These are phyloP conservation scores for Coffea eugenioides DNA, from an alignment of 257 asterid genomes.

Conservation along the genomic window DNA sequence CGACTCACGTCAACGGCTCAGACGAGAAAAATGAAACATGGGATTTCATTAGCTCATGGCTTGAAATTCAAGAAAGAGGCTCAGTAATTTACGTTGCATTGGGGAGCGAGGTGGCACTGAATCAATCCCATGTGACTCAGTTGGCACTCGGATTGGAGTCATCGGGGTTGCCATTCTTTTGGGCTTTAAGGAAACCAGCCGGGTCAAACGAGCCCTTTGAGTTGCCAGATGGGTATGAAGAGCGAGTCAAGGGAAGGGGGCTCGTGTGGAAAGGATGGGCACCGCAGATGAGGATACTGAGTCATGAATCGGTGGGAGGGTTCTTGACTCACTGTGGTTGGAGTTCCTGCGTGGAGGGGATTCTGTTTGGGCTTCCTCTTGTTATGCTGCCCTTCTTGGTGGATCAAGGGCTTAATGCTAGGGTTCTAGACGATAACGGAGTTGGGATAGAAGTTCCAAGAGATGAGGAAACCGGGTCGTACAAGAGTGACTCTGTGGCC, in stretches of 20 bases:
- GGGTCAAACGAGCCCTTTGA: background rate
- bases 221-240: conserved; percentile 17
- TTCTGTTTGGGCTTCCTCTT: background rate
- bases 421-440: conserved; percentile 12
- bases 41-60: background rate
- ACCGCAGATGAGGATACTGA: conserved; percentile 14
- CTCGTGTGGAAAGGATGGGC: conserved; percentile 19
- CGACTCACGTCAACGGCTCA: too few relatives aligned
- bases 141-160: conserved; percentile 13
- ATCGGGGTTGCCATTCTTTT: conserved; percentile 11
- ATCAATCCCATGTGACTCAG: background rate
- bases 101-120: conserved; percentile 9
- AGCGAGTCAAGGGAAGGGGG: conserved; percentile 18
- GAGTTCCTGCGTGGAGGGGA: conserved; percentile 11
- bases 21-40: background rate
- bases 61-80: background rate
- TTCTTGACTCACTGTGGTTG: conserved; percentile 30
- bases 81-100: conserved; percentile 22
- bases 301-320: conserved; percentile 18
- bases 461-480: conserved; percentile 2
- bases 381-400: conserved; percentile 8
- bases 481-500: conserved; percentile 16
- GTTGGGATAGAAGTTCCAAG: conserved; percentile 17
- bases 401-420: conserved; percentile 18
- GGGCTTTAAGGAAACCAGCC: conserved; percentile 7